Percentiles rank a stretch among this genome's conserved stretches.
phyloP scores from a whole-genome alignment of 2,329 filamentous ascomycete genomes.

The Paracoccidioides brasiliensis region DNA sequence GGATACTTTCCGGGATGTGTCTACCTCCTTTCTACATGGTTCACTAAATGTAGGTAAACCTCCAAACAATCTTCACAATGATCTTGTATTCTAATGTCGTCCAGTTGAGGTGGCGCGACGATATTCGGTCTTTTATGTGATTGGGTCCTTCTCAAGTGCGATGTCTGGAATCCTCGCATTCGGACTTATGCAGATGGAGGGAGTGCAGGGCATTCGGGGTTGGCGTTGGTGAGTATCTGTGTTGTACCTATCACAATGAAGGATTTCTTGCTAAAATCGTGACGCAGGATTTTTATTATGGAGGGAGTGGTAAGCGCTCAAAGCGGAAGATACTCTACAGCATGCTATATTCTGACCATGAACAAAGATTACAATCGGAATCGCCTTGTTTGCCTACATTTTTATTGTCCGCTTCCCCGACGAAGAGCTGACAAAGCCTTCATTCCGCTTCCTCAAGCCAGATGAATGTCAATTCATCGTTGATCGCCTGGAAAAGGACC shows the following conservation, averaged over 20 bases:
- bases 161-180: constrained; percentile 30
- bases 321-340: background rate
- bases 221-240: constrained; percentile 15
- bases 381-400: constrained; percentile 6
- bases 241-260: background rate
- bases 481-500: constrained; percentile 34
- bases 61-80: background rate
- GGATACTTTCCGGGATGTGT: constrained; percentile 49
- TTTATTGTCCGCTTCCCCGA: constrained; percentile 10
- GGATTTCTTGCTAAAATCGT: background rate
- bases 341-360: background rate
- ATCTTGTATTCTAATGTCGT: background rate
- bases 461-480: constrained; percentile 35
- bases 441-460: constrained; percentile 29
- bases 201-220: constrained; percentile 13
- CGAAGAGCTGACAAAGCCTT: constrained; percentile 5
- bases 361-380: constrained; percentile 5
- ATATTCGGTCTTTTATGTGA: constrained; percentile 33
- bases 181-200: constrained; percentile 21
- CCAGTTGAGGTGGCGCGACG: constrained; percentile 24
- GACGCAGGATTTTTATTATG: constrained; percentile 9
- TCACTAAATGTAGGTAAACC: constrained; percentile 44
- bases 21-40: constrained; percentile 57
- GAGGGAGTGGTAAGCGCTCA: constrained; percentile 9
- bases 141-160: constrained; percentile 31